Base-by-base conservation (phyloP, 1,139 yeast species). In the Pichia sp. region DNA sequence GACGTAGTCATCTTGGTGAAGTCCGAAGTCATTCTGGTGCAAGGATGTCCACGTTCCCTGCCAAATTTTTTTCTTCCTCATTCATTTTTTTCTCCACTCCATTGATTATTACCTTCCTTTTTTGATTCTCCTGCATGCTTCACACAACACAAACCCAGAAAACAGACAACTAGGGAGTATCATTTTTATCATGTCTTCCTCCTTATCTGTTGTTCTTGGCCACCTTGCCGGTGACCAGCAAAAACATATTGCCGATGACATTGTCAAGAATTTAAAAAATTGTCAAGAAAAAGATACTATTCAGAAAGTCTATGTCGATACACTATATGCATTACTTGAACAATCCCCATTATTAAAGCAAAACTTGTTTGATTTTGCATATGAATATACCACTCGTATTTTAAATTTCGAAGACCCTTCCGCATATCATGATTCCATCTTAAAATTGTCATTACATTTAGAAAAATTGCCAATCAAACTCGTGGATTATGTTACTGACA, bases 281-380 rank as follows among this genome's bases (percentile, higher is more conserved):
- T 19, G 31, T 15, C 8, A 28, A 17, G 34, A 45, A 5, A 24
- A 33, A 22, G 41, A 37, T 21, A 32, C 20, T 28, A 14, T 28
- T 11, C 48, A 47, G 28, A 27, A 39, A 11, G 38, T 47, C 2
- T 45, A 63, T 55, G 20, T 63, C 58, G 47, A 58, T 11, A 65
- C 67, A 2, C 63, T 74, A 31, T 67, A 71, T 56, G 77, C 73
- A 31, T 53, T 74, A 24, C 49, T 72, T 18, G 65, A 62, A 11
- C 63, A 60, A 12, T 59, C 67, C 3, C 67, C 69, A 32, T 53
- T 57, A 8, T 47, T 64, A 9, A 55, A 56, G 21, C 42, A 47
- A 8, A 53, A 58, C 10, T 57, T 68, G 5, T 61, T 61, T 45
- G 42, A 58, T 4, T 53, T 59, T n/a, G 55, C 72, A 17, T 49